Evolutionary conservation across 1,139 yeast species (phyloP).

Genomic region (Blastobotrys illinoisensis): DNA sequence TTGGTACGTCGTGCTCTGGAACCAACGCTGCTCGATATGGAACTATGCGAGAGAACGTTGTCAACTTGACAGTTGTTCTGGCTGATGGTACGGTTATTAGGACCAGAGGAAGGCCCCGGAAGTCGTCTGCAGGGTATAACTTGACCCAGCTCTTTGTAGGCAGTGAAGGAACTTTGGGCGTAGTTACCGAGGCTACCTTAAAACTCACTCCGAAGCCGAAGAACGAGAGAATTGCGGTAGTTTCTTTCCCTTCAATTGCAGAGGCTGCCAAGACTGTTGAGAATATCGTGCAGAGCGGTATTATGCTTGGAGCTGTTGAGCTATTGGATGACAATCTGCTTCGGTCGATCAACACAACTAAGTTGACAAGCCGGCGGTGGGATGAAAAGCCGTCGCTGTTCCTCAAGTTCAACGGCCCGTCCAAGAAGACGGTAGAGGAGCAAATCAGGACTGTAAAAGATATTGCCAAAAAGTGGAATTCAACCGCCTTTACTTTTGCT

Average conservation of each 20-base stretch:
- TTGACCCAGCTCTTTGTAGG: constrained; percentile 60
- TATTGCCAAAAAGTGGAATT: constrained; percentile 21
- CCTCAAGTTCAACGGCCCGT: constrained; percentile 54
- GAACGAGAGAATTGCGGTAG: constrained; percentile 52
- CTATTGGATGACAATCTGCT: constrained; percentile 53
- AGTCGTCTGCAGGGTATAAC: constrained; percentile 65
- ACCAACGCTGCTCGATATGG: constrained; percentile 67
- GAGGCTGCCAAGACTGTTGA: constrained; percentile 59
- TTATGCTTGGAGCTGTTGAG: constrained; percentile 59
- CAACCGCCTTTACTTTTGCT: constrained; percentile 49
- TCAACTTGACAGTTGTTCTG: constrained; percentile 53
- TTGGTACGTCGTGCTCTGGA: constrained; percentile 67
- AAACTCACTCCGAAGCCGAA: constrained; percentile 53
- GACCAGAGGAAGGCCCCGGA: constrained; percentile 58
- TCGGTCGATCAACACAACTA: constrained; percentile 43
- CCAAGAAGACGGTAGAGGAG: constrained; percentile 31
- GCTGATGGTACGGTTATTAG: constrained; percentile 65
- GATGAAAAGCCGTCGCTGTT: constrained; percentile 56
- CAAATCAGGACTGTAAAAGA: constrained; percentile 22
- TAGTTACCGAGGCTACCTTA: constrained; percentile 64
- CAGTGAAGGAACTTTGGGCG: constrained; percentile 65
- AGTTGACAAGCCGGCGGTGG: constrained; percentile 41
- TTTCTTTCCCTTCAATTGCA: constrained; percentile 49
- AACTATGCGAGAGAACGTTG: constrained; percentile 61
- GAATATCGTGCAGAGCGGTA: constrained; percentile 46